Evolutionary conservation across 768 basidiomycete genomes (phyloP), one percentile per base, ranked within the genome.

Genomic region (Boletales sp.): DNA sequence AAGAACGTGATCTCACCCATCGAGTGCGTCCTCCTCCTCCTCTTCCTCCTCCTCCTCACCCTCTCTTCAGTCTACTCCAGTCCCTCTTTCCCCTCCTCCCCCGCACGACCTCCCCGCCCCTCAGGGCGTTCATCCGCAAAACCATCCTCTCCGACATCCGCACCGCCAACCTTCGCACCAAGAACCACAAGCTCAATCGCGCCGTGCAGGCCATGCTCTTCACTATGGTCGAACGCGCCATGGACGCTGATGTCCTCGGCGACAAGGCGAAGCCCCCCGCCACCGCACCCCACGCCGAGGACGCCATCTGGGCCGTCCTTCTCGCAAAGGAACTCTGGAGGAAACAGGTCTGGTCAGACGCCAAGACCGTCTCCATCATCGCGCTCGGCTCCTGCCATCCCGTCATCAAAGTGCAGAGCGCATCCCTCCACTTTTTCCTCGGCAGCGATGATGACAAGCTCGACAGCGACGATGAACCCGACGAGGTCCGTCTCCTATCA

Each of bases 291-390:
- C 76, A 73, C 43, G 82, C 84, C 2, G 89, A 92, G 30, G 97
- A 97, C 59, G 94, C 94, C 3, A 89, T 97, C 84, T 98, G 95
- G 94, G 95, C 97, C 5, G 84, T 99, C 43, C 86, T 94, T 38
- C 70, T 98, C 47, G 90, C 92, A 15, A 89, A 90, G 67, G 94
- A 98, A 60, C 74, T 98, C 13, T 98, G 95, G 97, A 80, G 81
- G 63, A 97, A 94, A 70, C 82, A 84, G 36, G 80, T 94, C 24
- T 99, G 97, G 92, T 83, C 81, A 44, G 95, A 97, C 63, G 80
- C 85, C 3, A 97, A 97, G 72, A 80, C 93, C 2, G 93, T 98
- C 13, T 84, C 94, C 8, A 94, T 99, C 63, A 79, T 95, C 56
- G 83, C 91, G 0, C 75, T 91, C 36, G 95, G 91, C 7, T 95